Base-by-base conservation (phyloP, 2,329 filamentous ascomycete genomes). In the Pseudogymnoascus sp. region DNA sequence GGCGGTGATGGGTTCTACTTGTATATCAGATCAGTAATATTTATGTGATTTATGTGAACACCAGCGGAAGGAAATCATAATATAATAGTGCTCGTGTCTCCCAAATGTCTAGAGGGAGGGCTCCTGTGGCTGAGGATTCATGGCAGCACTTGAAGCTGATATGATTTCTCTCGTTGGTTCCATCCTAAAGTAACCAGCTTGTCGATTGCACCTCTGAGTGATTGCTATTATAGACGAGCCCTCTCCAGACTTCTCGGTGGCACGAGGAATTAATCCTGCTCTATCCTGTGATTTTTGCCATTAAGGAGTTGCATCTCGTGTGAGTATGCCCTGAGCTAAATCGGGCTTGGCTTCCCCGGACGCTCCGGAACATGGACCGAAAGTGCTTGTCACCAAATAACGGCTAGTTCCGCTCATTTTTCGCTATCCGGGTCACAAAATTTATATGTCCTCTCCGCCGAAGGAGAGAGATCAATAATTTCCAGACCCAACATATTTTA, bases 361-460 rank as follows among this genome's bases (percentile, higher is more conserved):
- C 47, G 47, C 47, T 53, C n/a, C 47, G 47, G 47, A 57, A 33
- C 47, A 57, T 57, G 9, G 26, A 31, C 47, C 47, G 47, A 57
- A 57, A 19, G 47, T 57, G 47, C 26, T 19, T 57, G 47, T 57
- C 47, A 31, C 47, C 47, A 57, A 57, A 57, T 19, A 26, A 60
- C 59, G 59, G 59, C 59, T 60, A 60, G 59, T 36, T 60, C 59
- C 59, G 59, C 7, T 28, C 33, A 60, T 40, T 40, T 36, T 40
- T 60, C 59, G 59, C 36, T 60, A 60, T 60, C 59, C 36, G 59
- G 59, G 59, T 60, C 59, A 60, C 59, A 60, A 60, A 60, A 60
- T 60, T 60, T 60, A 60, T 60, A 40, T 36, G 33, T 60, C 57
- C 47, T 53, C 47, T 19, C 31, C 8, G 3, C 26, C 47, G 33